These are phyloP conservation scores for Candida vaughaniae DNA, from an alignment of 805 yeast genomes.

Conservation along the genomic window DNA sequence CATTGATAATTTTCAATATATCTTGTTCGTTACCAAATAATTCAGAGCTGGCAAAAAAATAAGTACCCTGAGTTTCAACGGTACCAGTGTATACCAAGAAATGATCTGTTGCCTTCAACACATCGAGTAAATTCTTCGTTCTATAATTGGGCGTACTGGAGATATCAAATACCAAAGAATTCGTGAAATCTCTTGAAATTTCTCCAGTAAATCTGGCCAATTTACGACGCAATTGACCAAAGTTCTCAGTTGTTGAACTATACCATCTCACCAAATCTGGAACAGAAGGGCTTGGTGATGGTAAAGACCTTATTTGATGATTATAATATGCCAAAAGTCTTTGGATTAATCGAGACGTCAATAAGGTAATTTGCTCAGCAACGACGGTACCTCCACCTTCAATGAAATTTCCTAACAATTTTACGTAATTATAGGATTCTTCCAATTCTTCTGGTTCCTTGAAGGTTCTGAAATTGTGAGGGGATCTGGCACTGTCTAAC, in stretches of 20 bases:
- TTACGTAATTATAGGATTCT: slow-evolving; percentile 75
- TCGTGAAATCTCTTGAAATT: slow-evolving; percentile 68
- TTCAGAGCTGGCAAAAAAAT: slow-evolving; percentile 72
- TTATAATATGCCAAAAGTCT: slow-evolving; percentile 69
- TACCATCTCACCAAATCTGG: slow-evolving; percentile 60
- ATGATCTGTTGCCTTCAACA: slow-evolving; percentile 66
- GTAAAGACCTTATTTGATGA: slow-evolving; percentile 63
- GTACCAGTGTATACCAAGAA: slow-evolving; percentile 73
- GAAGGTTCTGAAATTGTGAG: slow-evolving; percentile 70
- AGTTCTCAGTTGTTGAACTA: slow-evolving; percentile 62
- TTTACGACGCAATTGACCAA: slow-evolving; percentile 77
- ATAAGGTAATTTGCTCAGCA: slow-evolving; percentile 68
- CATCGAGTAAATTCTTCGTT: slow-evolving; percentile 51
- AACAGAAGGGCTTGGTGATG: slow-evolving; percentile 40
- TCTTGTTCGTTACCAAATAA: slow-evolving; percentile 42
- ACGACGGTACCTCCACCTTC: slow-evolving; percentile 80
- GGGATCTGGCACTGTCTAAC: slow-evolving; percentile 67
- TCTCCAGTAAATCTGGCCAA: slow-evolving; percentile 73
- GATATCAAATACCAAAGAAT: slow-evolving; percentile 62
- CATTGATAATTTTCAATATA: slow-evolving; percentile 37
- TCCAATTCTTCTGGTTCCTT: slow-evolving; percentile 91
- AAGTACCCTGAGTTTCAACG: slow-evolving; percentile 72
- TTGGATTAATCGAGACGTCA: slow-evolving; percentile 66
- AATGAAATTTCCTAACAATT: slow-evolving; percentile 71
- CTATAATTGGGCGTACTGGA: slow-evolving; percentile 41